Percentiles rank a stretch among this genome's conserved stretches.
Evolutionary conservation across 2,329 filamentous ascomycete genomes (phyloP).

Genomic region (Xylariaceae sp.): DNA sequence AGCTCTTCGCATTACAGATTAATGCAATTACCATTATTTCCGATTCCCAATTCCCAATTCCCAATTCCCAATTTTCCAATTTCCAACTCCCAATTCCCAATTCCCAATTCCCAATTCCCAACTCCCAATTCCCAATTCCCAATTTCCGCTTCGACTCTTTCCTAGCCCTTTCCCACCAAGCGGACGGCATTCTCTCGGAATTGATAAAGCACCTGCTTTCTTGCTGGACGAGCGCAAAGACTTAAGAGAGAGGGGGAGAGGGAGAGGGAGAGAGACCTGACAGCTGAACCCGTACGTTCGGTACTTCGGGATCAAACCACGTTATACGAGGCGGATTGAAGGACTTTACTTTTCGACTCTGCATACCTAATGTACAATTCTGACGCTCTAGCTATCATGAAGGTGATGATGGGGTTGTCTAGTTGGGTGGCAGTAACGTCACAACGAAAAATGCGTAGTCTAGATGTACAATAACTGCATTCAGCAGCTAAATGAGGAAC

Average conservation of each 20-base stretch:
- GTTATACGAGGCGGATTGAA: neutral
- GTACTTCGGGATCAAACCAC: neutral
- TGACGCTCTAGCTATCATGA: slow-evolving; percentile 8
- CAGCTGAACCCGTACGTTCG: neutral
- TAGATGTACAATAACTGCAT: slow-evolving; percentile 14
- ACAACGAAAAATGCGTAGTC: slow-evolving; percentile 3
- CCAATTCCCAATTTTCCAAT: neutral
- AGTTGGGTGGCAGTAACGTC: slow-evolving; percentile 5
- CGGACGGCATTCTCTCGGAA: neutral
- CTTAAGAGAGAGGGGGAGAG: neutral
- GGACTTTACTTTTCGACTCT: slow-evolving; percentile 3
- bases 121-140: neutral
- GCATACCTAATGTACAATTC: slow-evolving; percentile 12
- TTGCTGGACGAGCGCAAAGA: slow-evolving; percentile 6
- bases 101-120: too few species aligned
- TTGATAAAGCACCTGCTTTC: neutral
- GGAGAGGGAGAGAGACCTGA: neutral
- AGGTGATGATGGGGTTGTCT: slow-evolving; percentile 9
- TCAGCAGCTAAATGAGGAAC: slow-evolving; percentile 17
- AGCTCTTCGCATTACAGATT: slow-evolving; percentile 11
- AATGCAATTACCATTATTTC: slow-evolving; percentile 6
- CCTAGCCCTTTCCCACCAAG: neutral
- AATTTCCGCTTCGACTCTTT: neutral
- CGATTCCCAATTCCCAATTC: neutral
- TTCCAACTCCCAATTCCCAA: too few species aligned